A percentile compares a stretch with the other conserved stretches of the same genome.
phyloP scores from a whole-genome alignment of 768 basidiomycete genomes.

The Podaxis sp. region DNA sequence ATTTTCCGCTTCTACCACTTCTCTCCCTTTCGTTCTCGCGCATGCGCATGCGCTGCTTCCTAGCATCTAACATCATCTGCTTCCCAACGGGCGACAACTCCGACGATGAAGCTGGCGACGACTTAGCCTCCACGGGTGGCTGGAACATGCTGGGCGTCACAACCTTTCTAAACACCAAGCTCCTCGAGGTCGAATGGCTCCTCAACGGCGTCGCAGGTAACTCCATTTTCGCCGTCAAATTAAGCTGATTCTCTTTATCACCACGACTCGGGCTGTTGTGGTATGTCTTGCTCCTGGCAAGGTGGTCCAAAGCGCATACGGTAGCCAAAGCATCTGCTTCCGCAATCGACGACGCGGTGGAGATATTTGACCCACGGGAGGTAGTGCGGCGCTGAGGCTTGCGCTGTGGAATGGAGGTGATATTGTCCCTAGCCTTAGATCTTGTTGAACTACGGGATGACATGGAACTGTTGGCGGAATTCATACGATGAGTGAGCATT shows the following conservation, averaged over 20 bases:
- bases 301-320: constrained; percentile 14
- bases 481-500: constrained; percentile 22
- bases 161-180: constrained; percentile 31
- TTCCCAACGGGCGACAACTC: constrained; percentile 68
- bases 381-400: constrained; percentile 22
- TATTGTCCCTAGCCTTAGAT: constrained; percentile 20
- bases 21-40: constrained; percentile 26
- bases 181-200: constrained; percentile 26
- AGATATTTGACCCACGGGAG: constrained; percentile 21
- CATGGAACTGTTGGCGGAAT: constrained; percentile 6
- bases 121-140: constrained; percentile 36
- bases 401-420: constrained; percentile 29
- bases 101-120: constrained; percentile 67
- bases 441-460: constrained; percentile 6
- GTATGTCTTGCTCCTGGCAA: constrained; percentile 13
- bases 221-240: constrained; percentile 29
- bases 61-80: constrained; percentile 63
- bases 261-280: constrained; percentile 7
- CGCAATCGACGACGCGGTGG: constrained; percentile 11
- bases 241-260: constrained; percentile 38
- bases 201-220: constrained; percentile 46
- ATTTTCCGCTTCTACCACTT: not conserved
- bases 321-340: constrained; percentile 15
- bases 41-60: constrained; percentile 40
- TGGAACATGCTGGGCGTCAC: constrained; percentile 42